Evolutionary conservation across 2,329 filamentous ascomycete species (phyloP).

Genomic region (Xylaria sp.): DNA sequence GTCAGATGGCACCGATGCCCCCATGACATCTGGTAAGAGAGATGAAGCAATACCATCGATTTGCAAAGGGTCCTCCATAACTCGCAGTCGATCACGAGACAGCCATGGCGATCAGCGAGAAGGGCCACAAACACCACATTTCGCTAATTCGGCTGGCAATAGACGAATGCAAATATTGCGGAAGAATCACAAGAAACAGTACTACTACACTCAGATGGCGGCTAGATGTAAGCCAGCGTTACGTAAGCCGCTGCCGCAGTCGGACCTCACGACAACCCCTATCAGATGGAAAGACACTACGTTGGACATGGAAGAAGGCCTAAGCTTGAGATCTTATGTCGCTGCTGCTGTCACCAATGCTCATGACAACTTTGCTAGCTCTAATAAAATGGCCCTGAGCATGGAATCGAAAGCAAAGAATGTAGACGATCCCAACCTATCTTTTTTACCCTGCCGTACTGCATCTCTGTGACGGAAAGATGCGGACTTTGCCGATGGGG

Average conservation of each 20-base stretch:
- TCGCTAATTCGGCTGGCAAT: not conserved
- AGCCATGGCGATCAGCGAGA: not conserved
- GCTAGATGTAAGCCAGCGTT: constrained; percentile 16
- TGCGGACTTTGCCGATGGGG: constrained; percentile 36
- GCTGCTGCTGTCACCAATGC: not conserved
- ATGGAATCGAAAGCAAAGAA: constrained; percentile 11
- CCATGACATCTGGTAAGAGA: not conserved
- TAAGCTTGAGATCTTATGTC: not conserved
- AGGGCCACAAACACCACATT: not conserved
- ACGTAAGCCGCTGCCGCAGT: constrained; percentile 14
- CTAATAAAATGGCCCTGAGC: not conserved
- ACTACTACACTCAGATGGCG: constrained; percentile 25
- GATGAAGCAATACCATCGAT: not conserved
- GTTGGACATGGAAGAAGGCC: constrained; percentile 30
- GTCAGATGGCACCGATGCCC: not conserved
- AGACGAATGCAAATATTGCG: constrained; percentile 7
- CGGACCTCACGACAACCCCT: not conserved
- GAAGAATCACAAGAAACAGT: constrained; percentile 7
- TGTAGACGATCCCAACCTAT: constrained; percentile 14
- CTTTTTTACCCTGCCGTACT: constrained; percentile 45
- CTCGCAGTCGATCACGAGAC: not conserved
- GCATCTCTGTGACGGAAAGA: constrained; percentile 28
- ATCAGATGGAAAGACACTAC: constrained; percentile 12
- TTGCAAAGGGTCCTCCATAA: not conserved
- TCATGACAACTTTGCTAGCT: not conserved